These are phyloP conservation scores for Blumeriella jaapii DNA, from an alignment of 2,329 filamentous ascomycete species.

Conservation along the genomic window DNA sequence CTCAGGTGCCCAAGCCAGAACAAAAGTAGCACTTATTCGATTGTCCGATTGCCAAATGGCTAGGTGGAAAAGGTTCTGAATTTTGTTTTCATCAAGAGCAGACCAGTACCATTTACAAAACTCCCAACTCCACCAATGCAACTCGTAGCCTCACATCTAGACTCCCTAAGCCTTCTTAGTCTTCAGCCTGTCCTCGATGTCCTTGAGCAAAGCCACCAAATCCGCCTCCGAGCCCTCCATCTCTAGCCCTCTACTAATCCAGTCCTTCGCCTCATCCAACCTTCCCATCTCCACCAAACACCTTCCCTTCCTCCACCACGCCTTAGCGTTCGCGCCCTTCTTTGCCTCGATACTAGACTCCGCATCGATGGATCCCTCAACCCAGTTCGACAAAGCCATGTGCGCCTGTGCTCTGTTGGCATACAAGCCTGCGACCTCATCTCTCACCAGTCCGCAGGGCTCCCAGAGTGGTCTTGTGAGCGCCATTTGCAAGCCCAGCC, in stretches of 20 bases:
- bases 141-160: background rate
- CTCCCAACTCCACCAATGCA: background rate
- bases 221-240: conserved; percentile 64
- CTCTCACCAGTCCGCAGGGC: conserved; percentile 67
- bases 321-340: conserved; percentile 80
- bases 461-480: conserved; percentile 77
- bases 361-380: conserved; percentile 77
- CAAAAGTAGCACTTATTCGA: background rate
- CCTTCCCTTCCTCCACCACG: conserved; percentile 80
- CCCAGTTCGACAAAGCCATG: conserved; percentile 73
- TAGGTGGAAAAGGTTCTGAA: background rate
- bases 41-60: background rate
- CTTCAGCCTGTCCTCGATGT: conserved; percentile 40
- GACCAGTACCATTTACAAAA: background rate
- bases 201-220: conserved; percentile 50
- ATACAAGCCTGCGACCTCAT: conserved; percentile 71
- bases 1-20: too few relatives aligned
- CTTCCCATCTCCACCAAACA: conserved; percentile 87
- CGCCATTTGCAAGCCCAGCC: conserved; percentile 84
- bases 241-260: conserved; percentile 68
- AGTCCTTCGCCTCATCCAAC: conserved; percentile 68
- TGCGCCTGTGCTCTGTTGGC: conserved; percentile 84
- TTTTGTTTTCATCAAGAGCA: background rate
- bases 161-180: conserved; percentile 14
- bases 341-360: conserved; percentile 82